phyloP scores from a whole-genome alignment of 352 stramenopile genomes.

The Pythium phragmiticola region DNA sequence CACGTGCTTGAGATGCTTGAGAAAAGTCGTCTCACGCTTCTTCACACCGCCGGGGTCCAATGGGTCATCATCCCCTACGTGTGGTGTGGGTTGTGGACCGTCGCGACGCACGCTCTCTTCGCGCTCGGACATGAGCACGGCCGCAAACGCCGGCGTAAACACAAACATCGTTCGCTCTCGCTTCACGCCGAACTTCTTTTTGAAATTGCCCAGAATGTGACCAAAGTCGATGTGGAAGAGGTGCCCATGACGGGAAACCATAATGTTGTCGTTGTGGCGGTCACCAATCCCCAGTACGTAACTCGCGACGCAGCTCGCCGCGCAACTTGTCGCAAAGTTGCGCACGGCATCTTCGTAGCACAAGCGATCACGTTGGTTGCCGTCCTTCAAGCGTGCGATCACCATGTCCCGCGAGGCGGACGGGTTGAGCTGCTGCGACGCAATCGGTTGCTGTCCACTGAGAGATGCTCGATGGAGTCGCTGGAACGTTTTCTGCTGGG shows the following conservation, averaged over 20 bases:
- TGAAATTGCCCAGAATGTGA: conserved; percentile 41
- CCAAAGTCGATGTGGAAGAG: conserved; percentile 52
- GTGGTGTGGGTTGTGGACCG: neutral
- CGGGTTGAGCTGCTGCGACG: neutral
- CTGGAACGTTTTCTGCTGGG: conserved; percentile 21
- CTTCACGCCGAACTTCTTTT: conserved; percentile 34
- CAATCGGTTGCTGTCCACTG: neutral
- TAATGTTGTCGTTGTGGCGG: conserved; percentile 63
- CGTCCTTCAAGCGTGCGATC: conserved; percentile 11
- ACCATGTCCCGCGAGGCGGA: neutral
- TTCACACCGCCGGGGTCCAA: neutral
- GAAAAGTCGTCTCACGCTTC: conserved; percentile 24
- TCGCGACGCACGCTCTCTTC: neutral
- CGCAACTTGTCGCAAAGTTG: conserved; percentile 36
- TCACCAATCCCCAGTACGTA: conserved; percentile 62
- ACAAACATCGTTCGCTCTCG: conserved; percentile 33
- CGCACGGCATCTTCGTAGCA: conserved; percentile 23
- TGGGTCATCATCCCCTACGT: neutral
- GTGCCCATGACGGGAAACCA: conserved; percentile 32
- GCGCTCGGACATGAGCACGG: conserved; percentile 29
- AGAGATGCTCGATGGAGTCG: conserved; percentile 21
- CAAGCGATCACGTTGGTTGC: conserved; percentile 2
- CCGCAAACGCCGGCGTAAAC: conserved; percentile 30
- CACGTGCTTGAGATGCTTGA: conserved; percentile 30
- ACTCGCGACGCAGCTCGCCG: conserved; percentile 37